Conservation (phyloP, 1,284 basidiomycete species). For the Apiotrichum brassicae region DNA sequence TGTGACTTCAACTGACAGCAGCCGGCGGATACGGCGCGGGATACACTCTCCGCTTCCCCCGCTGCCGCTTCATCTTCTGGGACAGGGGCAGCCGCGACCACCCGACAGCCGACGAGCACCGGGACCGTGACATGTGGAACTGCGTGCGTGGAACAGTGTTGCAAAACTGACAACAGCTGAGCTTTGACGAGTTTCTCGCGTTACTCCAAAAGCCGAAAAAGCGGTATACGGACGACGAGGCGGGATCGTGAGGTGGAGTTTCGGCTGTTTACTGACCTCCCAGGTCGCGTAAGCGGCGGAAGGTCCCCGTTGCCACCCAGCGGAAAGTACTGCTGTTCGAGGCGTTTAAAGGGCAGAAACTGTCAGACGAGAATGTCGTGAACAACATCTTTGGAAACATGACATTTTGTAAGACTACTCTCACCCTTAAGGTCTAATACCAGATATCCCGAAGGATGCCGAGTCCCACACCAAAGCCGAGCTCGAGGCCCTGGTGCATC, state of each 20-base stretch:
- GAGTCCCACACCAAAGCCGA: constrained; percentile 27
- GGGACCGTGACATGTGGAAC: constrained; percentile 45
- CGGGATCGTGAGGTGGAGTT: constrained; percentile 27
- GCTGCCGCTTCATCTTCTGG: constrained; percentile 66
- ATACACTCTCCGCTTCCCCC: constrained; percentile 67
- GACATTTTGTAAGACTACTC: constrained; percentile 76
- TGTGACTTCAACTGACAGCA: constrained; percentile 2
- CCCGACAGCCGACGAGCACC: constrained; percentile 27
- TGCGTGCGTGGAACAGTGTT: constrained; percentile 22
- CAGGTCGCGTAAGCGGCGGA: constrained; percentile 28
- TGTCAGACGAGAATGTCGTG: constrained; percentile 57
- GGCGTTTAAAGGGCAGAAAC: constrained; percentile 58
- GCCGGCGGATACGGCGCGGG: constrained; percentile 35
- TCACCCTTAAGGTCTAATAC: too few relatives aligned
- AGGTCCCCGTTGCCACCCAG: constrained; percentile 9
- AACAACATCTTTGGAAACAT: constrained; percentile 63
- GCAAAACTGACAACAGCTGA: constrained; percentile 23
- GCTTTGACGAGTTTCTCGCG: constrained; percentile 36
- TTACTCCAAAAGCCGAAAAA: constrained; percentile 33
- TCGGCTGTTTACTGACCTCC: neutral
- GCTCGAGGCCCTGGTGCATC: constrained; percentile 54
- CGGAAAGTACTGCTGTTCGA: constrained; percentile 57
- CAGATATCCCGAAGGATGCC: constrained; percentile 61
- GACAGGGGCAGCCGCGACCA: constrained; percentile 37
- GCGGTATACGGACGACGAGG: constrained; percentile 37